phyloP scores from a whole-genome alignment of 768 basidiomycete genomes.

The Hypholoma sublateritium region DNA sequence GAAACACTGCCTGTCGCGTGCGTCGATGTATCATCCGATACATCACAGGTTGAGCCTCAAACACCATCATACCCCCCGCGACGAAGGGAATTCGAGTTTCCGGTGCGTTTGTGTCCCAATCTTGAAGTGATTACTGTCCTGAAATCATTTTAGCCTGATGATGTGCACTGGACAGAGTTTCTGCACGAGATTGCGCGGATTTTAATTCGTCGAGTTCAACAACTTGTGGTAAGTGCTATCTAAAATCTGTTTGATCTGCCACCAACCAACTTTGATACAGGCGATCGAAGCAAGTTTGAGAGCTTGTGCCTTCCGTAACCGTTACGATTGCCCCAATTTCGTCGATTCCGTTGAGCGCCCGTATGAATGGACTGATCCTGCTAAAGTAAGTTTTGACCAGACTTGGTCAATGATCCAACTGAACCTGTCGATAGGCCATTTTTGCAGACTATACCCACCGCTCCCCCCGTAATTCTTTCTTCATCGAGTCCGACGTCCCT shows the following conservation, averaged over 20 bases:
- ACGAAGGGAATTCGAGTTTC: too few species aligned
- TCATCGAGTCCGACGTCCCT: constrained; percentile 16
- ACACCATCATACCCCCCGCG: too few species aligned
- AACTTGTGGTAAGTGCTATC: background rate
- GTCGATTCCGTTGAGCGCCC: constrained; percentile 34
- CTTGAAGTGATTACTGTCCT: too few species aligned
- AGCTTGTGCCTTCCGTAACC: constrained; percentile 29
- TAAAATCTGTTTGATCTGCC: background rate
- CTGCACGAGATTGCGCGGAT: too few species aligned
- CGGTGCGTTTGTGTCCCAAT: too few species aligned
- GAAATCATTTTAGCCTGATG: too few species aligned
- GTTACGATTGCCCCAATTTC: constrained; percentile 35
- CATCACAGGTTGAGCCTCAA: too few species aligned
- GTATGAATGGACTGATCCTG: constrained; percentile 53
- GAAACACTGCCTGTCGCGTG: background rate
- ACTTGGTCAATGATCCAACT: background rate
- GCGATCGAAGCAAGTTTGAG: constrained; percentile 5
- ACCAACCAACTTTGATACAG: background rate
- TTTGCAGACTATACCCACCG: background rate
- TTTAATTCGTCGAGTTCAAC: background rate
- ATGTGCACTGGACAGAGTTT: too few species aligned
- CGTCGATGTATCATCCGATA: too few species aligned
- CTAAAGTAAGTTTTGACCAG: constrained; percentile 35
- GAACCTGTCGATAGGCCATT: background rate
- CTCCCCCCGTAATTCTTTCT: constrained; percentile 5